Evolutionary conservation across 208 protist genomes (phyloP), one percentile per base, ranked within the genome.

Genomic region (Polymyxa betae): DNA sequence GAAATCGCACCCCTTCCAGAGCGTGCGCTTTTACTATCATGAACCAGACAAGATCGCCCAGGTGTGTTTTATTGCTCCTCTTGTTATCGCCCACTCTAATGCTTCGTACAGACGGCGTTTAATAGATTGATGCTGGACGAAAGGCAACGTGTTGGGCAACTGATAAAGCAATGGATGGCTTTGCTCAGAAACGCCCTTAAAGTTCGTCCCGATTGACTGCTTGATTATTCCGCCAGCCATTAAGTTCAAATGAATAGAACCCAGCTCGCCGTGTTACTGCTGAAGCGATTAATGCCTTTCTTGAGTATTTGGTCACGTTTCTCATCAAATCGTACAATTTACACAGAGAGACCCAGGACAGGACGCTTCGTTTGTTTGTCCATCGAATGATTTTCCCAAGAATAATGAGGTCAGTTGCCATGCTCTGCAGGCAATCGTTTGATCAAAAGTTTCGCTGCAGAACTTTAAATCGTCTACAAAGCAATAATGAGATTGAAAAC

Each of bases 81-180:
- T n/a, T n/a, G n/a, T n/a, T n/a, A n/a, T n/a, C n/a, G n/a, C n/a
- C n/a, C n/a, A n/a, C n/a, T n/a, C n/a, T n/a, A n/a, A n/a, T n/a
- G n/a, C n/a, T n/a, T n/a, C n/a, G n/a, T n/a, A n/a, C 54, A 66
- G 54, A 66, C 54, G 54, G 54, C 54, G 20, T 66, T 66, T 29
- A 66, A 66, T 29, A 16, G 54, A 32, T 66, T 66, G 54, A 66
- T 66, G 54, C 54, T 66, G 20, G 54, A 66, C 29, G 54, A 66
- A 66, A 16, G 54, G 20, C 54, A 66, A 66, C 54, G 54, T 66
- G 54, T 66, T 29, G 54, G 54, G 54, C 54, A 66, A 66, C 54
- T 66, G 54, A 66, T 66, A 16, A 66, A 66, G 54, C 54, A 66
- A 29, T 66, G 54, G 54, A 66, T 66, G 54, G 29, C 54, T 16